Evolutionary conservation across 2,329 filamentous ascomycete species (phyloP).

Genomic region (Sclerotinia sclerotiorum): DNA sequence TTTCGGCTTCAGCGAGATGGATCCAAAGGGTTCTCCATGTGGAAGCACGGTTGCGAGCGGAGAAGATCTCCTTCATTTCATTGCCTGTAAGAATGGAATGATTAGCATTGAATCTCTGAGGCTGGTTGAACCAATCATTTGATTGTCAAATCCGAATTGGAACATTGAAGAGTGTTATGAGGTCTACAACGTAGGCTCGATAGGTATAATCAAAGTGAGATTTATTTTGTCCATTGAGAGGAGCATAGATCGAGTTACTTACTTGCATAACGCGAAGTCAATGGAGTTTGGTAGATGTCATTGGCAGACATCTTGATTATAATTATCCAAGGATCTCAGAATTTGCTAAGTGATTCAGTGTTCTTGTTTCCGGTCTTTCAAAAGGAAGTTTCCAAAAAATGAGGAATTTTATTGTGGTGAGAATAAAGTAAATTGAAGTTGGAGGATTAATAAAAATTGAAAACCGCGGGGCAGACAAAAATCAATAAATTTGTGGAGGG

Average conservation of each 20-base stretch:
- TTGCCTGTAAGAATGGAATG: conserved; percentile 19
- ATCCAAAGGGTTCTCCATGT: conserved; percentile 67
- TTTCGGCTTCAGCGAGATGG: conserved; percentile 77
- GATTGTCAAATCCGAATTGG: background rate
- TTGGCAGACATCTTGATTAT: conserved; percentile 34
- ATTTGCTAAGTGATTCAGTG: background rate
- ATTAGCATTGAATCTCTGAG: conserved; percentile 15
- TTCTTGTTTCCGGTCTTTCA: background rate
- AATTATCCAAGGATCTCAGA: background rate
- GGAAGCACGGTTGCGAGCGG: conserved; percentile 59
- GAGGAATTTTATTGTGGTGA: background rate
- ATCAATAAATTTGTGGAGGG: conserved; percentile 4
- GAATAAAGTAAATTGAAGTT: background rate
- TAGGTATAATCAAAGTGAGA: background rate
- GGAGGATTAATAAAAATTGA: background rate
- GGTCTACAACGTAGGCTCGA: background rate
- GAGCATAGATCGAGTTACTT: conserved; percentile 23
- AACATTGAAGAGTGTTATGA: background rate
- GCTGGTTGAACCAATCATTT: background rate
- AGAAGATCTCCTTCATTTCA: conserved; percentile 80
- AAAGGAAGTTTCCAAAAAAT: background rate
- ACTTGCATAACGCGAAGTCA: conserved; percentile 68
- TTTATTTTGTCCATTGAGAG: background rate
- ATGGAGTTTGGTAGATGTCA: conserved; percentile 65
- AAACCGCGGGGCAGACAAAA: conserved; percentile 4